Evolutionary conservation across 1,284 basidiomycete genomes (phyloP).

Genomic region (Cutaneotrichosporon mucoides): DNA sequence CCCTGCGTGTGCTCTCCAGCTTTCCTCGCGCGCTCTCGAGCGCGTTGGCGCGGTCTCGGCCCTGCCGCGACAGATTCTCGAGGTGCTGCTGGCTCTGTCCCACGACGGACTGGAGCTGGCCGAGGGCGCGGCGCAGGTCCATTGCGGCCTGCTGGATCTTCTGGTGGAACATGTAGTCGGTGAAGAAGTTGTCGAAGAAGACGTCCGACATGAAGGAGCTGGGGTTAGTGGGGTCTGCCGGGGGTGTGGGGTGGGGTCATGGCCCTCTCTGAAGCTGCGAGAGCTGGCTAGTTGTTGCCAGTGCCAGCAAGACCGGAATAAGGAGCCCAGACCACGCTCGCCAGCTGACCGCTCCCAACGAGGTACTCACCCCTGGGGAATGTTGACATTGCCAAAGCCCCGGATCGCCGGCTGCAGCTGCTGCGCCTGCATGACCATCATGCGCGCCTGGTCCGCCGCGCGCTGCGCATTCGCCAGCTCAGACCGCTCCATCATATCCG

Average conservation of each 20-base stretch:
- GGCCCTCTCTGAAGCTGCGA: too few species aligned
- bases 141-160: slow-evolving; percentile 13
- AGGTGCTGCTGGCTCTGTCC: slow-evolving; percentile 3
- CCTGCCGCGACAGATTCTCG: background rate
- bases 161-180: slow-evolving; percentile 24
- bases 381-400: slow-evolving; percentile 8
- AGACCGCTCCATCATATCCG: slow-evolving; percentile 17
- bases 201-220: slow-evolving; percentile 24
- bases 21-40: slow-evolving; percentile 7
- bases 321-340: too few species aligned
- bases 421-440: slow-evolving; percentile 23
- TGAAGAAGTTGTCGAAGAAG: slow-evolving; percentile 29
- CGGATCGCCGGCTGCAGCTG: slow-evolving; percentile 20
- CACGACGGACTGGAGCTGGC: background rate
- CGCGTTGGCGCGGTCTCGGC: background rate
- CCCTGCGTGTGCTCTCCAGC: slow-evolving; percentile 9
- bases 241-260: too few species aligned
- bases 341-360: too few species aligned
- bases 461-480: slow-evolving; percentile 24
- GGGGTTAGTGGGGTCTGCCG: background rate
- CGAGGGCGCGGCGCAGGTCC: background rate
- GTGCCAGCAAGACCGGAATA: too few species aligned
- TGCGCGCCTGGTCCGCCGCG: slow-evolving; percentile 20
- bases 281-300: too few species aligned
- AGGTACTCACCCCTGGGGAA: slow-evolving; percentile 20